A percentile compares a stretch with the other conserved stretches of the same genome.
Conservation (phyloP, 768 basidiomycete genomes). For the Trametes sanguinea region DNA sequence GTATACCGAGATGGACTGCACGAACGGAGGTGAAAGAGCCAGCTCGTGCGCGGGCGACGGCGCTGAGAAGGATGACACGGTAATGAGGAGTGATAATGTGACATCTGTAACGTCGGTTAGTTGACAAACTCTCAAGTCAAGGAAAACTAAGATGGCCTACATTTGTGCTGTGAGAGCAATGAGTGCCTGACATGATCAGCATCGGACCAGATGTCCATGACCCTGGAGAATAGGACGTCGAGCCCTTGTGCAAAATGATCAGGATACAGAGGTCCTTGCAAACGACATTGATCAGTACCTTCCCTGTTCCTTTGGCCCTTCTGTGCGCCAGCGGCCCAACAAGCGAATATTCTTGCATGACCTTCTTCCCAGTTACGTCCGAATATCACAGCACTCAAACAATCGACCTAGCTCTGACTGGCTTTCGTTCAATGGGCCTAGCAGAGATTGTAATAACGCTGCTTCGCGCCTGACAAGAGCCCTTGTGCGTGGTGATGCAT, state of each 20-base stretch:
- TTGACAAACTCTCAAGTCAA: not conserved
- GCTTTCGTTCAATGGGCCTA: slow-evolving; percentile 52
- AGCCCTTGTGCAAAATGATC: slow-evolving; percentile 41
- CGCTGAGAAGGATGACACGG: slow-evolving; percentile 58
- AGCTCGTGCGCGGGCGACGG: slow-evolving; percentile 46
- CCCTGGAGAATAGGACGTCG: slow-evolving; percentile 46
- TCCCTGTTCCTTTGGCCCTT: slow-evolving; percentile 36
- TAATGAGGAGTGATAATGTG: slow-evolving; percentile 69
- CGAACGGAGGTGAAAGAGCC: slow-evolving; percentile 58
- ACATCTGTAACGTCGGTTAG: slow-evolving; percentile 52
- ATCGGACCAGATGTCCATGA: slow-evolving; percentile 71
- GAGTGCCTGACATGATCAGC: slow-evolving; percentile 81
- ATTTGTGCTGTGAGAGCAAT: slow-evolving; percentile 69
- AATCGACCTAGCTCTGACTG: slow-evolving; percentile 56
- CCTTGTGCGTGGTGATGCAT: slow-evolving; percentile 37
- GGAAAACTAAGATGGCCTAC: slow-evolving; percentile 44
- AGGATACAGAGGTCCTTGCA: not conserved
- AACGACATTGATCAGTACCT: slow-evolving; percentile 24
- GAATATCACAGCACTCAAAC: slow-evolving; percentile 48
- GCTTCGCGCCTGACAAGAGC: slow-evolving; percentile 56
- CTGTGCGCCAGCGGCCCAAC: slow-evolving; percentile 61
- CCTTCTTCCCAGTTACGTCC: slow-evolving; percentile 60
- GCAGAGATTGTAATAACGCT: slow-evolving; percentile 47
- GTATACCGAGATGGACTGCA: slow-evolving; percentile 71
- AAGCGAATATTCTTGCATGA: slow-evolving; percentile 63